These are phyloP conservation scores for Paracorniculantispora psalliotae DNA, from an alignment of 2,329 filamentous ascomycete species.

Conservation along the genomic window DNA sequence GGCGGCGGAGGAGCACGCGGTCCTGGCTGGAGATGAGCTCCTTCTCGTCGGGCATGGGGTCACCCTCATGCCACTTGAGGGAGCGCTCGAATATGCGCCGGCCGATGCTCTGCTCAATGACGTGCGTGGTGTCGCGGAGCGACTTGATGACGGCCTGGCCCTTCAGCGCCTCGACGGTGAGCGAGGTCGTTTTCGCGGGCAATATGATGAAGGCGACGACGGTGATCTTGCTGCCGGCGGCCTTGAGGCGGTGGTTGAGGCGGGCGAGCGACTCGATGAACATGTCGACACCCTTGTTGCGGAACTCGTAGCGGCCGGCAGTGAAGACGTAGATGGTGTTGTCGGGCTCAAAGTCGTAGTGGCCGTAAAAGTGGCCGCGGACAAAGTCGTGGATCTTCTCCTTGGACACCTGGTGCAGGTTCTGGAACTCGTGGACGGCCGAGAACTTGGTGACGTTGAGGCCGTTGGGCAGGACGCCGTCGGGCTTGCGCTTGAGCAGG, in stretches of 20 bases:
- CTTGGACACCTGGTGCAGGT: slow-evolving; percentile 92
- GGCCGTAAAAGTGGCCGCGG: slow-evolving; percentile 94
- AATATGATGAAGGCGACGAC: slow-evolving; percentile 98
- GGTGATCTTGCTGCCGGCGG: slow-evolving; percentile 78
- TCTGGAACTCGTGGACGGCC: slow-evolving; percentile 98
- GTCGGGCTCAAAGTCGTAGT: slow-evolving; percentile 94
- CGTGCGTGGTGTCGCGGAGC: slow-evolving; percentile 83
- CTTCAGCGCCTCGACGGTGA: slow-evolving; percentile 93
- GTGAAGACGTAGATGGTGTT: slow-evolving; percentile 99
- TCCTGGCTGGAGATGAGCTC: slow-evolving; percentile 90
- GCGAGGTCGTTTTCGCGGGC: slow-evolving; percentile 90
- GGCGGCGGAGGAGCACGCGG: slow-evolving; percentile 82
- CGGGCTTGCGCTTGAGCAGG: slow-evolving; percentile 92
- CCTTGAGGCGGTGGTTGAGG: slow-evolving; percentile 89
- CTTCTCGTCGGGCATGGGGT: slow-evolving; percentile 91
- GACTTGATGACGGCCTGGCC: slow-evolving; percentile 98
- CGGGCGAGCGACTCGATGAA: slow-evolving; percentile 96
- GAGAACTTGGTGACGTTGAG: slow-evolving; percentile 97
- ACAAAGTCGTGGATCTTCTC: slow-evolving; percentile 99
- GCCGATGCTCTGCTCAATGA: slow-evolving; percentile 88
- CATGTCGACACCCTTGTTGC: slow-evolving; percentile 99
- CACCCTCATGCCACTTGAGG: slow-evolving; percentile 91
- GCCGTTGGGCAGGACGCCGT: slow-evolving; percentile 92
- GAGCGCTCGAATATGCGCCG: slow-evolving; percentile 93
- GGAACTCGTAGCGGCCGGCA: slow-evolving; percentile 91